Percentiles rank a stretch among this genome's conserved stretches.
phyloP scores from a whole-genome alignment of 768 basidiomycete species.

The Plicaturopsis crispa region DNA sequence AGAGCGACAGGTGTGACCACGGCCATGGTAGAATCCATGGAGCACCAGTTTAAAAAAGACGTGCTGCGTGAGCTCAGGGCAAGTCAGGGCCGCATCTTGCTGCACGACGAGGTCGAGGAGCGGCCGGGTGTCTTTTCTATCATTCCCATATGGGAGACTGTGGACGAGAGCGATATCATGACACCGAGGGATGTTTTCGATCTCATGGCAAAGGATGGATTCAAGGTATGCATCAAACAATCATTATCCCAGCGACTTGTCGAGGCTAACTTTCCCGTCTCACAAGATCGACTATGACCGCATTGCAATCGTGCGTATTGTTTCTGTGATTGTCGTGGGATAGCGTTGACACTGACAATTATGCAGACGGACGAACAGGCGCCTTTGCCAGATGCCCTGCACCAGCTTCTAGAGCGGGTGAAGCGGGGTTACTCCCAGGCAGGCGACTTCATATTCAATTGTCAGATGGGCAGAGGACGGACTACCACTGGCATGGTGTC shows the following conservation, averaged over 20 bases:
- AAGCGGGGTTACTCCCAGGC: conserved; percentile 46
- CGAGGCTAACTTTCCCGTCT: too few relatives aligned
- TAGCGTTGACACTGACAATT: conserved; percentile 8
- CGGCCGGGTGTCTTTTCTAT: conserved; percentile 84
- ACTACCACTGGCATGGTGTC: conserved; percentile 97
- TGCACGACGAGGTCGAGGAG: conserved; percentile 96
- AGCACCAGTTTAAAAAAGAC: conserved; percentile 79
- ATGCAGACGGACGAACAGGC: conserved; percentile 94
- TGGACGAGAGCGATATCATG: conserved; percentile 74
- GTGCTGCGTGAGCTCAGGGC: conserved; percentile 73
- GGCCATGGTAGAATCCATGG: conserved; percentile 86
- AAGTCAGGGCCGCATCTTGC: conserved; percentile 67
- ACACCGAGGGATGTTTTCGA: conserved; percentile 81
- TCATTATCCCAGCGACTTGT: conserved; percentile 5
- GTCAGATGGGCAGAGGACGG: conserved; percentile 89
- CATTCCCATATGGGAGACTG: conserved; percentile 91
- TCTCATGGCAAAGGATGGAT: conserved; percentile 69
- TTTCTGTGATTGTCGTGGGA: not conserved
- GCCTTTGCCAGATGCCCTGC: conserved; percentile 82
- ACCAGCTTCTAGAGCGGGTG: conserved; percentile 71
- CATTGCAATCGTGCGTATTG: conserved; percentile 73
- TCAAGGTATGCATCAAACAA: conserved; percentile 48
- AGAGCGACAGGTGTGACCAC: conserved; percentile 95
- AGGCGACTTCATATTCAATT: conserved; percentile 89
- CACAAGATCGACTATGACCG: conserved; percentile 84